Evolutionary conservation across 2,329 filamentous ascomycete species (phyloP).

Genomic region (Seiridium cupressi): DNA sequence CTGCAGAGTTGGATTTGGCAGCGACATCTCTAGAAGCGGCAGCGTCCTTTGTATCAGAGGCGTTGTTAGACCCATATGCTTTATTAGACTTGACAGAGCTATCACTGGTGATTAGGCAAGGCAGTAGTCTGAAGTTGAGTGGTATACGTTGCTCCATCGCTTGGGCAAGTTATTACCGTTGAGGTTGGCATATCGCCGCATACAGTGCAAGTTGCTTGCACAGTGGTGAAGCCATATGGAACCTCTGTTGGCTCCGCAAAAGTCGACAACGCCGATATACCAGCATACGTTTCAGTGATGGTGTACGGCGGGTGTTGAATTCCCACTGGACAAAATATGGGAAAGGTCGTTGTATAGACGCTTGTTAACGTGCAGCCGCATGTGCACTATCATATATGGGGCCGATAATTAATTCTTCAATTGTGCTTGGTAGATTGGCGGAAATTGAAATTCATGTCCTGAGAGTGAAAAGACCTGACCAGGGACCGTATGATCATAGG

Average conservation of each 20-base stretch:
- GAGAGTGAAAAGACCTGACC: too few relatives aligned
- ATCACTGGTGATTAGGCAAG: too few relatives aligned
- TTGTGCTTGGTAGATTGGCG: too few relatives aligned
- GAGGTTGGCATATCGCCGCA: neutral
- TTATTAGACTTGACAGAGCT: too few relatives aligned
- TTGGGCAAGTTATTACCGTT: neutral
- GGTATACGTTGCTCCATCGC: neutral
- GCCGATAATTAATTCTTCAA: too few relatives aligned
- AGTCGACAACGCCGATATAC: neutral
- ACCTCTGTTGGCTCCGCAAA: neutral
- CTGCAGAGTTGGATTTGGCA: too few relatives aligned
- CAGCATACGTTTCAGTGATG: conserved; percentile 1
- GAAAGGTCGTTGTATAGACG: neutral
- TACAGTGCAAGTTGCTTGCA: neutral
- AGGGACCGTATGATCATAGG: too few relatives aligned
- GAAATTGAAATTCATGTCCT: too few relatives aligned
- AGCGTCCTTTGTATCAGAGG: too few relatives aligned
- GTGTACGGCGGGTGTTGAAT: neutral
- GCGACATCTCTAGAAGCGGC: too few relatives aligned
- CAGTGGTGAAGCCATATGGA: conserved; percentile 1
- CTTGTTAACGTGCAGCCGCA: neutral
- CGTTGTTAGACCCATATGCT: too few relatives aligned
- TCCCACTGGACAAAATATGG: neutral
- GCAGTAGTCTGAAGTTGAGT: too few relatives aligned
- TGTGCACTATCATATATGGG: neutral